These are phyloP conservation scores for Gloeopeniophorella convolvens DNA, from an alignment of 768 basidiomycete species.

Conservation along the genomic window DNA sequence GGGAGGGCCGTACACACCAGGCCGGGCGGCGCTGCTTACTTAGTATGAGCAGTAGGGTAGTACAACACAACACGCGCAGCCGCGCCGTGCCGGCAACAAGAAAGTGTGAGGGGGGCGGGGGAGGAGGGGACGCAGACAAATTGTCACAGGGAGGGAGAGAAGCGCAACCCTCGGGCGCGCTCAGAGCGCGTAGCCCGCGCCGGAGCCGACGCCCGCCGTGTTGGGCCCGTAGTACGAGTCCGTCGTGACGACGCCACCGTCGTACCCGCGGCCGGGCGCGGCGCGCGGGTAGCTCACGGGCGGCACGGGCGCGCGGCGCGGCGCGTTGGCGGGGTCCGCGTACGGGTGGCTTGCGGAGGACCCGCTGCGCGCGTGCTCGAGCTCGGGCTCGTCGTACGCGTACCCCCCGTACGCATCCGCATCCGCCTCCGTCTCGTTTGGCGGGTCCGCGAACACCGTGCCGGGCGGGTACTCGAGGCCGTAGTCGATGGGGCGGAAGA, in stretches of 20 bases:
- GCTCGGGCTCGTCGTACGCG: background rate
- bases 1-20: no score
- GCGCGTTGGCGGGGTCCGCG: slow-evolving; percentile 9
- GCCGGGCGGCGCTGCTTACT: no score
- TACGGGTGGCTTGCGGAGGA: slow-evolving; percentile 10
- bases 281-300: background rate
- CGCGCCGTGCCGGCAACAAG: no score
- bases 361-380: background rate
- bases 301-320: background rate
- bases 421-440: background rate
- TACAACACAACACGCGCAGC: no score
- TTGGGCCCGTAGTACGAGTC: slow-evolving; percentile 17
- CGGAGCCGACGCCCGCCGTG: background rate
- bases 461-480: slow-evolving; percentile 15
- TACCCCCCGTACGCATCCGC: background rate
- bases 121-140: background rate
- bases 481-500: slow-evolving; percentile 6
- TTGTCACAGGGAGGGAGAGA: background rate
- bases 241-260: background rate
- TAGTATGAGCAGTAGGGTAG: no score
- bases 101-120: background rate
- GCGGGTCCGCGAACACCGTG: background rate
- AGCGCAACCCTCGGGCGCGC: background rate
- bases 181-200: slow-evolving; percentile 4
- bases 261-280: background rate